Percentiles rank a stretch among this genome's conserved stretches.
phyloP scores from a whole-genome alignment of 345 rosid species.

The Syzygium aqueum region DNA sequence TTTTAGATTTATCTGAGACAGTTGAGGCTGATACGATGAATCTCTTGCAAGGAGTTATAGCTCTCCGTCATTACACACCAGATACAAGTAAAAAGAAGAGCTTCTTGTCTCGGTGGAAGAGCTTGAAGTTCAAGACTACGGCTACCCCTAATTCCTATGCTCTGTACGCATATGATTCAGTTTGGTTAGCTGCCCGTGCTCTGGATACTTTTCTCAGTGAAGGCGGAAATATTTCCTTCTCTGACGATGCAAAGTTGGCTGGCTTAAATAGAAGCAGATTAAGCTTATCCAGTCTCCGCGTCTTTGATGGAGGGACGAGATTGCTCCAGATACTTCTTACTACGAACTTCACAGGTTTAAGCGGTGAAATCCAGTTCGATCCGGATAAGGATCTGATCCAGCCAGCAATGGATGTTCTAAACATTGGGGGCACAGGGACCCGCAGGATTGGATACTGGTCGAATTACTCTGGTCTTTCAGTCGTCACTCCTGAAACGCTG shows the following conservation, averaged over 20 bases:
- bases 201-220: constrained; percentile 47
- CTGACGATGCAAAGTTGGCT: constrained; percentile 43
- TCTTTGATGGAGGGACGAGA: constrained; percentile 67
- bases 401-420: constrained; percentile 73
- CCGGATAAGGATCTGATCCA: constrained; percentile 43
- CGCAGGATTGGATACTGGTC: constrained; percentile 93
- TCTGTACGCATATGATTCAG: constrained; percentile 81
- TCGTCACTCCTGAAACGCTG: constrained; percentile 47
- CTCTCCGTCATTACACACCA: constrained; percentile 72
- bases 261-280: constrained; percentile 38
- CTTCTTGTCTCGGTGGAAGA: constrained; percentile 48
- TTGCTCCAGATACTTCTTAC: constrained; percentile 46
- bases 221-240: constrained; percentile 65
- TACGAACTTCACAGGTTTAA: constrained; percentile 64
- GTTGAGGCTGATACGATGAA: constrained; percentile 30
- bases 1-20: constrained; percentile 52
- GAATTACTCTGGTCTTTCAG: constrained; percentile 62
- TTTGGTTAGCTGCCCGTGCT: constrained; percentile 86
- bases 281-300: constrained; percentile 40
- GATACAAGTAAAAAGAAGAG: constrained; percentile 44
- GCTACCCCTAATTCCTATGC: constrained; percentile 65
- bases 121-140: constrained; percentile 25
- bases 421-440: constrained; percentile 49
- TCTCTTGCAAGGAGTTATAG: constrained; percentile 81
- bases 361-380: constrained; percentile 55